phyloP scores from a whole-genome alignment of 2,329 filamentous ascomycete genomes.

The Chaetomiaceae sp. region DNA sequence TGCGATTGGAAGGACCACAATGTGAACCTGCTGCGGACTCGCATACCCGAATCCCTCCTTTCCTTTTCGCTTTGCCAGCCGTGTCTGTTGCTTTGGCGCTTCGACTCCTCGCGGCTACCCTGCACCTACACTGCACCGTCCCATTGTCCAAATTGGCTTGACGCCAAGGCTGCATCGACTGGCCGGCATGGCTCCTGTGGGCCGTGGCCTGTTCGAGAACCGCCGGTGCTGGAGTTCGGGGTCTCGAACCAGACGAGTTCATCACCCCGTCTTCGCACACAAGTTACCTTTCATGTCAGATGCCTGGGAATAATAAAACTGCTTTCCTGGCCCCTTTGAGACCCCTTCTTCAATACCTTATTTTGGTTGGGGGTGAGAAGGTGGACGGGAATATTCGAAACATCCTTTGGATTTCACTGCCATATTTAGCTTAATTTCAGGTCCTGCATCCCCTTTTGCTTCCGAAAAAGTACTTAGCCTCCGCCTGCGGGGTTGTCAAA shows the following conservation, averaged over 20 bases:
- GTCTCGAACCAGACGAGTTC: background rate
- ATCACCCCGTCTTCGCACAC: too few relatives aligned
- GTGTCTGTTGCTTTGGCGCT: background rate
- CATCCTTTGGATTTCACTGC: too few relatives aligned
- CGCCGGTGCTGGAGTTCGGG: background rate
- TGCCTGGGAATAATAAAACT: too few relatives aligned
- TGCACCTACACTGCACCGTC: conserved; percentile 18
- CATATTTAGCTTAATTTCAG: background rate
- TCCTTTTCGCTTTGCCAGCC: background rate
- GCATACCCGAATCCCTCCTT: too few relatives aligned
- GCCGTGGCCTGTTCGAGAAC: background rate
- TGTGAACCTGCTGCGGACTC: too few relatives aligned
- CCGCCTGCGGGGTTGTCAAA: conserved; percentile 14
- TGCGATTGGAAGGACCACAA: too few relatives aligned
- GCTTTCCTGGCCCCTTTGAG: too few relatives aligned
- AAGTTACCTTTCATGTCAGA: too few relatives aligned
- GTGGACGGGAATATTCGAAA: too few relatives aligned
- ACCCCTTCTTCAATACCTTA: too few relatives aligned
- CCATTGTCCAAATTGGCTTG: conserved; percentile 13
- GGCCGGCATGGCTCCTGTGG: conserved; percentile 10
- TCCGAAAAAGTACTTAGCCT: background rate
- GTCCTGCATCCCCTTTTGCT: background rate
- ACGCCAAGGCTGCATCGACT: conserved; percentile 16
- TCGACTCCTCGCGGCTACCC: background rate
- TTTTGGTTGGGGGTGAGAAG: too few relatives aligned